Base-by-base conservation (phyloP, 2,329 filamentous ascomycete species). In the Talaromyces amestolkiae region DNA sequence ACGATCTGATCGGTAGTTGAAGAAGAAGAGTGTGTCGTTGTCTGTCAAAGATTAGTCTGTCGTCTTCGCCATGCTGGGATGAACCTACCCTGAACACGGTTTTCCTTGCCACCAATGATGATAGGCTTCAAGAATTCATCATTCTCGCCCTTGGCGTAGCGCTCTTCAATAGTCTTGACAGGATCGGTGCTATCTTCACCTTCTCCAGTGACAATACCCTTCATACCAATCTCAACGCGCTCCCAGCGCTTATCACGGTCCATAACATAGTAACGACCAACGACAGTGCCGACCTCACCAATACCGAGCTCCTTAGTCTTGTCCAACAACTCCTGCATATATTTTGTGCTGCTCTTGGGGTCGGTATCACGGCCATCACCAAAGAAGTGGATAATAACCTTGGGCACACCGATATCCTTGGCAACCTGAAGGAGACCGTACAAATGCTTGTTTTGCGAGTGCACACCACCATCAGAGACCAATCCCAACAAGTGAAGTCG, bases 181-280 rank as follows among this genome's bases (percentile, higher is more conserved):
- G 93, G 92, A 78, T 99, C 95, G 54, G 85, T 86, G 78, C 88
- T 91, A 67, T 89, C 86, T 80, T 97, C 93, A 66, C 95, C 95
- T 79, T 97, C 92, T 67, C 95, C 94, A 13, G 86, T 83, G 54
- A 97, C 83, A 72, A 99, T 77, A 67, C 92, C 95, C 82, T 95
- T 94, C 77, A 99, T 83, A 71, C 91, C 95, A 71, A 97, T 74
- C 83, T 97, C 92, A 71, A 97, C 85, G 76, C 95, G 87, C 76
- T 99, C 95, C 95, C 95, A 99, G 78, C 95, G 89, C 92, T 98
- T 98, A 80, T 99, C 95, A 72, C 95, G 93, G 84, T 99, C 95
- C 95, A 99, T 99, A 80, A 93, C 92, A 80, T 91, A 99, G 88
- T 98, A 99, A 72, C 94, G 89, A 67, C 95, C 95, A 67, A 98